A percentile compares a stretch with the other conserved stretches of the same genome.
These are phyloP conservation scores for Amphibolis antarctica DNA, from an alignment of 106 monocot species.

Conservation along the genomic window DNA sequence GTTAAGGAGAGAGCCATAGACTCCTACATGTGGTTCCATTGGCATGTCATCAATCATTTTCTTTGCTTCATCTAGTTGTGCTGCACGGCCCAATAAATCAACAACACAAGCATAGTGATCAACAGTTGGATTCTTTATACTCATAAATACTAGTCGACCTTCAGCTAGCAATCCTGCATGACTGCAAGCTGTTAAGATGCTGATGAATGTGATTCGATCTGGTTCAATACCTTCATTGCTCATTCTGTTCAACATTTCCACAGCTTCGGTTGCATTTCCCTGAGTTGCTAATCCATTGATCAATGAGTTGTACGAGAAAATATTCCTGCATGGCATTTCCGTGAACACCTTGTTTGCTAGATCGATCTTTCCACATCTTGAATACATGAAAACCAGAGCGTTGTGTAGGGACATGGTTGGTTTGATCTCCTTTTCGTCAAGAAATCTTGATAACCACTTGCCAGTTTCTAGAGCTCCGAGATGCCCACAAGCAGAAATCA, in stretches of 20 bases:
- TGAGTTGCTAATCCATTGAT: constrained; percentile 25
- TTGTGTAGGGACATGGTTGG: constrained; percentile 16
- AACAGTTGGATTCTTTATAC: constrained; percentile 19
- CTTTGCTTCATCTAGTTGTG: constrained; percentile 18
- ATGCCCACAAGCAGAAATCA: constrained; percentile 38
- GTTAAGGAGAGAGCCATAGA: constrained; percentile 36
- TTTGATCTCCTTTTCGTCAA: constrained; percentile 5
- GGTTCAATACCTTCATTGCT: constrained; percentile 19
- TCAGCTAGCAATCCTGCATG: constrained; percentile 20
- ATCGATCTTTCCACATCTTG: constrained; percentile 28
- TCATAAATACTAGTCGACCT: constrained; percentile 16
- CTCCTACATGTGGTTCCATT: constrained; percentile 26
- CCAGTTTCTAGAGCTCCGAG: constrained; percentile 28
- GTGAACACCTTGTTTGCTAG: constrained; percentile 21
- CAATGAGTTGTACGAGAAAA: constrained; percentile 33
- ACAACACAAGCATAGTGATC: constrained; percentile 36
- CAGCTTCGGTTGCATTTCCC: constrained; percentile 13
- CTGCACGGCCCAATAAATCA: constrained; percentile 28
- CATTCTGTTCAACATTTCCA: constrained; percentile 22
- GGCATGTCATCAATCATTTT: constrained; percentile 27
- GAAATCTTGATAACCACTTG: constrained; percentile 9
- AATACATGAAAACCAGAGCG: constrained; percentile 33
- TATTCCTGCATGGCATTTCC: constrained; percentile 16
- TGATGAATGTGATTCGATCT: constrained; percentile 19
- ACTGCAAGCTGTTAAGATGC: constrained; percentile 32